Base-by-base conservation (phyloP, 164 flowering plant species). In the Macadamia tetraphylla region DNA sequence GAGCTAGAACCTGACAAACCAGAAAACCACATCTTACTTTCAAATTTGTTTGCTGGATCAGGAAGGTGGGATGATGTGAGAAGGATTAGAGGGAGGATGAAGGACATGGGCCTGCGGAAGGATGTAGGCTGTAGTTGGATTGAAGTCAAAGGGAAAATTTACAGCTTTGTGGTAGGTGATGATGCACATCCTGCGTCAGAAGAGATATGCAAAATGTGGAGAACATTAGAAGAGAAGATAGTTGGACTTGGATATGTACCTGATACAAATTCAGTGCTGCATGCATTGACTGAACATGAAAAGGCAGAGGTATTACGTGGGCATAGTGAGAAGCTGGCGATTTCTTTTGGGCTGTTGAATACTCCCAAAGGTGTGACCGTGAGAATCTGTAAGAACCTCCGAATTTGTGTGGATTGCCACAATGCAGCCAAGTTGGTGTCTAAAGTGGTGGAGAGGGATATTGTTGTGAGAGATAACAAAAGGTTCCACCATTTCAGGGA, bases 271-370 rank as follows among this genome's bases (percentile, higher is more conserved):
- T 80, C 67, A 18, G 88, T 88, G 46, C 81, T 85, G 60, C 90
- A 88, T 75, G 87, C 84, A 1, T 57, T 86, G 51, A 80, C 73
- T 58, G 88, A 88, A 65, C 80, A 76, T 44, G 85, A 83, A 65
- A 86, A 86, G 79, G 73, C 74, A 15, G 78, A 82, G 66, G 71
- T 79, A 58, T 63, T 86, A 65, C 68, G 81, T 32, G 82, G 84
- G 35, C 93, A 88, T 35, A 85, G 88, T 63, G 87, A 88, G 83
- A 88, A 86, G 69, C 87, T 88, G 31, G 87, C 90, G 0, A 74
- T 86, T 60, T 71, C 80, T 63, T 81, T 77, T 68, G 90, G 87
- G 7, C 70, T 88, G 63, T 68, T 86, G 71, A 88, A 74, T 59
- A 80, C 76, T 6, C 42, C 68, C 35, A 68, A 81, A 74, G 86